Percentiles rank a stretch among this genome's conserved stretches.
Evolutionary conservation across 2,329 filamentous ascomycete genomes (phyloP).

Genomic region (Alternaria metachromatica): DNA sequence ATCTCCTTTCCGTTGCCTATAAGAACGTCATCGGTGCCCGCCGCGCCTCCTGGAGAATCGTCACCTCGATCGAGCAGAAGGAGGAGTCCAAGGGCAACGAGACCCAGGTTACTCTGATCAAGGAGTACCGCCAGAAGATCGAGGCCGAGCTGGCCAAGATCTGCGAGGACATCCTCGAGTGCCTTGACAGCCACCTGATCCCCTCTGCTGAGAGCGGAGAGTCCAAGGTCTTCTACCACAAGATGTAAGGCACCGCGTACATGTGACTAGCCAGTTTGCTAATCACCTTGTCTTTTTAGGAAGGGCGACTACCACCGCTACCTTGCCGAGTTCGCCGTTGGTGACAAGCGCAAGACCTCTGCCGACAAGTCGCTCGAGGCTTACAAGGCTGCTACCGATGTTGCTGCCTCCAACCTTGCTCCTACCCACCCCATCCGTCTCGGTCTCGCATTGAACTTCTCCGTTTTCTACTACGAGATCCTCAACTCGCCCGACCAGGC

Average conservation of each 20-base stretch:
- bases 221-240: slow-evolving; percentile 99
- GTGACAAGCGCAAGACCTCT: slow-evolving; percentile 93
- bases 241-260: slow-evolving; percentile 73
- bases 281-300: slow-evolving; percentile 61
- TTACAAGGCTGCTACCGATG: slow-evolving; percentile 93
- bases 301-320: slow-evolving; percentile 99
- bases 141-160: slow-evolving; percentile 96
- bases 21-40: slow-evolving; percentile 98
- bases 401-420: slow-evolving; percentile 85
- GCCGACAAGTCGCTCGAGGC: slow-evolving; percentile 95
- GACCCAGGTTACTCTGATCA: slow-evolving; percentile 87
- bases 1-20: slow-evolving; percentile 96
- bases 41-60: slow-evolving; percentile 97
- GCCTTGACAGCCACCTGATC: slow-evolving; percentile 92
- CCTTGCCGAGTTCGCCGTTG: slow-evolving; percentile 93
- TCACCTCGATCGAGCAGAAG: slow-evolving; percentile 99
- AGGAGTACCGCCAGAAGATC: slow-evolving; percentile 99
- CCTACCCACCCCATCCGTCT: slow-evolving; percentile 94
- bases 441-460: slow-evolving; percentile 93
- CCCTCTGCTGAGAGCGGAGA: slow-evolving; percentile 93
- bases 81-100: slow-evolving; percentile 99
- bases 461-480: slow-evolving; percentile 99
- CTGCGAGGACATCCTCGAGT: slow-evolving; percentile 95
- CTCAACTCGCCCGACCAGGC: slow-evolving; percentile 97
- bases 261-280: slow-evolving; percentile 7